phyloP scores from a whole-genome alignment of 1,139 yeast genomes.

The Candida glucosophila region DNA sequence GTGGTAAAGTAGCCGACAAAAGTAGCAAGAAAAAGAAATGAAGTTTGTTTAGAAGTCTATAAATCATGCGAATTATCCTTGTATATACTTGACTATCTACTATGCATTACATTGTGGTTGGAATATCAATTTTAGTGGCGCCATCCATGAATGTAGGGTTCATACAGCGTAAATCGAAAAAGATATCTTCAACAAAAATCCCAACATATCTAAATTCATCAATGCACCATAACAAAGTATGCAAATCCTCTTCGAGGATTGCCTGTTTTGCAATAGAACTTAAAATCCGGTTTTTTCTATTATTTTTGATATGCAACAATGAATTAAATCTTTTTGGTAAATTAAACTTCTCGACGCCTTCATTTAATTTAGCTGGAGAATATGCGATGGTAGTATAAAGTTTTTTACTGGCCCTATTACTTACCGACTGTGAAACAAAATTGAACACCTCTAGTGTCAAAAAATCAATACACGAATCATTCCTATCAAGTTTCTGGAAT shows the following conservation, averaged over 20 bases:
- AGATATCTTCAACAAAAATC: slow-evolving; percentile 15
- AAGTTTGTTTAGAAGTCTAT: slow-evolving; percentile 3
- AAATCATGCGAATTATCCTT: slow-evolving; percentile 3
- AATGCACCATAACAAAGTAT: slow-evolving; percentile 22
- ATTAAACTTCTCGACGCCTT: slow-evolving; percentile 5
- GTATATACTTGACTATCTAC: no score
- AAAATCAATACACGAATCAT: slow-evolving; percentile 8
- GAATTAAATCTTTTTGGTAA: slow-evolving; percentile 10
- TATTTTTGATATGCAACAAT: slow-evolving; percentile 1
- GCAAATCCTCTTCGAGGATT: slow-evolving; percentile 14
- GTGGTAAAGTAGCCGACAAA: slow-evolving; percentile 52
- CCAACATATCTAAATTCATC: slow-evolving; percentile 26
- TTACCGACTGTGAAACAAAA: slow-evolving; percentile 6
- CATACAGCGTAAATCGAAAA: slow-evolving; percentile 1
- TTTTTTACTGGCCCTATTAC: slow-evolving; percentile 7
- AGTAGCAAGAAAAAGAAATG: slow-evolving; percentile 28
- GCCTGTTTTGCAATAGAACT: slow-evolving; percentile 15
- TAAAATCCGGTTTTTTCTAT: slow-evolving; percentile 5
- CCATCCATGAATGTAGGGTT: background rate
- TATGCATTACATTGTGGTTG: no score
- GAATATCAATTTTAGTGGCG: no score
- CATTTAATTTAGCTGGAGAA: slow-evolving; percentile 1
- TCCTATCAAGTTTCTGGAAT: slow-evolving; percentile 6
- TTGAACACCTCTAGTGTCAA: slow-evolving; percentile 7
- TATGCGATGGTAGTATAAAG: slow-evolving; percentile 4